These are phyloP conservation scores for Hordeum vulgare DNA, from an alignment of 176 grass and related monocot species.

Conservation along the genomic window MorexV3_pseudomolecules_assembly NC_058518.1:9313973-9314472, in stretches of 20 bases:
- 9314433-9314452: constrained; percentile 61
- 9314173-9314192: constrained; percentile 38
- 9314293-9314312: constrained; percentile 50
- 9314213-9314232: constrained; percentile 49
- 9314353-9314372: constrained; percentile 47
- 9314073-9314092: constrained; percentile 48
- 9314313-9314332: constrained; percentile 53
- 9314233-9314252: constrained; percentile 41
- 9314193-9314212: constrained; percentile 58
- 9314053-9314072: constrained; percentile 42
- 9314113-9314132: constrained; percentile 41
- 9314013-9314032: constrained; percentile 42
- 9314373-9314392: constrained; percentile 48
- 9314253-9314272: constrained; percentile 33
- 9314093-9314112: constrained; percentile 36
- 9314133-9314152: constrained; percentile 47
- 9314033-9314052: constrained; percentile 31
- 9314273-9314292: constrained; percentile 52
- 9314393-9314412: constrained; percentile 40
- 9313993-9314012: constrained; percentile 50
- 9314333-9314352: constrained; percentile 55
- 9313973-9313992: constrained; percentile 44
- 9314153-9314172: constrained; percentile 36
- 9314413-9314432: constrained; percentile 43
- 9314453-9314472: constrained; percentile 43